Evolutionary conservation across 495 filamentous ascomycete species (phyloP), one percentile per base, ranked within the genome.

Genomic region (Mycothermus thermophilus): DNA sequence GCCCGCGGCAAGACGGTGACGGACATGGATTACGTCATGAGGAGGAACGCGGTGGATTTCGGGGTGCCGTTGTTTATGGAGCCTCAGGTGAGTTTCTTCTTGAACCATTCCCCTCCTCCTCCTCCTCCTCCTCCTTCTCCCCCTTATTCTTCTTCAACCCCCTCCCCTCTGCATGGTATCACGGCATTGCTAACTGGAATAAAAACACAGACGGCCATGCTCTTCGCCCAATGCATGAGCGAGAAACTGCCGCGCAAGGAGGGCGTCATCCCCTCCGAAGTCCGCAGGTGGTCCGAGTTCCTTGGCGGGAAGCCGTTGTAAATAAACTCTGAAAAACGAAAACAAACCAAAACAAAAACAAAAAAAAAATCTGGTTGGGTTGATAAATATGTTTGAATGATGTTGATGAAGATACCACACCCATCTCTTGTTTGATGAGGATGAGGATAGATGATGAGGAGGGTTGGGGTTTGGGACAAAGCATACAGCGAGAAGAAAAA

Each of bases 11-110:
- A 86, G 67, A 87, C 77, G 16, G 63, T 84, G 40, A 64, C 82
- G 34, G 90, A 97, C 54, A 85, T 88, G 43, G 88, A 96, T 62
- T 97, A 97, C 46, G 86, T 96, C 30, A 97, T 96, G 90, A 76
- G 90, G 45, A 76, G 92, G 48, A 94, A 97, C 52, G 90, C 88
- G 11, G 92, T 97, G 27, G 90, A 97, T 63, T 97, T 97, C 57
- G 86, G 87, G 37, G 86, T 96, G 15, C 90, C 90, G 24, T 66
- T 96, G 41, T 97, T 96, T 59, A 95, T 95, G 87, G 90, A 97
- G 63, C 88, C 90, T 14, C 92, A 90, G 81, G 88, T 94, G 67
- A 67, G 78, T 60, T 22, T 25, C 30, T 12, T 17, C 28, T n/a
- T n/a, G n/a, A n/a, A n/a, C 11, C 3, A 4, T 24, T 12, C 17